Evolutionary conservation across 495 filamentous ascomycete genomes (phyloP).

Genomic region (Echria macrotheca): DNA sequence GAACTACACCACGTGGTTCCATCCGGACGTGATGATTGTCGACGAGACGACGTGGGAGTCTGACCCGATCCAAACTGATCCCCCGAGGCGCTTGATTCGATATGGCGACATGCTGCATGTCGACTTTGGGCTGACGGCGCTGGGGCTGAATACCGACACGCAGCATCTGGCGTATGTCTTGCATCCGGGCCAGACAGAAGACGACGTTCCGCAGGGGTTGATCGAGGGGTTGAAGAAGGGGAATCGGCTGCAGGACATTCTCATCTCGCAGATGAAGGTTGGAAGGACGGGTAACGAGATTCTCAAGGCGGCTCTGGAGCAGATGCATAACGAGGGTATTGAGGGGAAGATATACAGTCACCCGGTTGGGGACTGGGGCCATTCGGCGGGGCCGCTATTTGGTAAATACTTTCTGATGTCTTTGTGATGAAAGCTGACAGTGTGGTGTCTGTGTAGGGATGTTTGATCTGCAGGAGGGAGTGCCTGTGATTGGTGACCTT

Average conservation of each 20-base stretch:
- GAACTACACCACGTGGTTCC: conserved; percentile 48
- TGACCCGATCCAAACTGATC: conserved; percentile 7
- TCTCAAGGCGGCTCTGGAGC: conserved; percentile 25
- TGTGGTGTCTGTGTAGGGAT: conserved; percentile 28
- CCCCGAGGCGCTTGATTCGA: conserved; percentile 22
- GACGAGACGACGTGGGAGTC: conserved; percentile 14
- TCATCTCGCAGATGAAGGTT: conserved; percentile 36
- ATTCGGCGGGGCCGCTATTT: conserved; percentile 41
- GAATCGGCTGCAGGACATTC: conserved; percentile 43
- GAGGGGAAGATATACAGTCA: conserved; percentile 43
- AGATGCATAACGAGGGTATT: conserved; percentile 39
- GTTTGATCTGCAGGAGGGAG: conserved; percentile 40
- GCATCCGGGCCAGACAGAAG: conserved; percentile 35
- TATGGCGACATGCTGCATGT: conserved; percentile 42
- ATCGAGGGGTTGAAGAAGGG: conserved; percentile 36
- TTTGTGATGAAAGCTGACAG: neutral
- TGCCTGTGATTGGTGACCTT: conserved; percentile 39
- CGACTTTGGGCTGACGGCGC: conserved; percentile 43
- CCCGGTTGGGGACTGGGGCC: conserved; percentile 47
- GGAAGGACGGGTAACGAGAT: conserved; percentile 39
- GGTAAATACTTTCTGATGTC: conserved; percentile 22
- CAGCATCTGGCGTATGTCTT: conserved; percentile 46
- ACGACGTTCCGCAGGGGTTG: conserved; percentile 33
- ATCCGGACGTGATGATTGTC: conserved; percentile 38
- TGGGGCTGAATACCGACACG: conserved; percentile 46